Conservation (phyloP, 495 filamentous ascomycete genomes). For the Penicillium angulare region DNA sequence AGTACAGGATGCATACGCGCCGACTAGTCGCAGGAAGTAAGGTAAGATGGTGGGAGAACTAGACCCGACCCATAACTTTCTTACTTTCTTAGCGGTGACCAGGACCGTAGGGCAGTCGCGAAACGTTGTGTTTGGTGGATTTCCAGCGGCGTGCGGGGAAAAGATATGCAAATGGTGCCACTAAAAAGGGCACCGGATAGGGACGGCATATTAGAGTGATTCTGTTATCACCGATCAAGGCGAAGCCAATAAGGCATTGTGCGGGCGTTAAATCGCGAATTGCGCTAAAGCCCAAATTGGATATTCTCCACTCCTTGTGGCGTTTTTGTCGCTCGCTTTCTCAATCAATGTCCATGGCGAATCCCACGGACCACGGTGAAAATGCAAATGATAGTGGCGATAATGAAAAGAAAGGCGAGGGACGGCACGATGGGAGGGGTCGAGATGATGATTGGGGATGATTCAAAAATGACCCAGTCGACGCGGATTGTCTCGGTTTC, state of each 20-base stretch:
- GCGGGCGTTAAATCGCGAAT: too few species aligned
- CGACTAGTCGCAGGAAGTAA: too few species aligned
- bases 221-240: background rate
- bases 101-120: background rate
- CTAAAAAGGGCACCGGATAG: background rate
- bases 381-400: constrained; percentile 11
- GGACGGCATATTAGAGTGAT: background rate
- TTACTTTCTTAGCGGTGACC: too few species aligned
- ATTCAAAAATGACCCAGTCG: background rate
- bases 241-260: too few species aligned
- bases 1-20: too few species aligned
- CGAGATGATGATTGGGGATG: background rate
- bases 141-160: background rate
- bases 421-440: background rate
- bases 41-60: too few species aligned
- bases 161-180: background rate
- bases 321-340: too few species aligned
- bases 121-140: too few species aligned
- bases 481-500: background rate
- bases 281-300: background rate
- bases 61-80: too few species aligned
- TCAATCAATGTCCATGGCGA: constrained; percentile 13
- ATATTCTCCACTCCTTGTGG: too few species aligned
- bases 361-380: constrained; percentile 14
- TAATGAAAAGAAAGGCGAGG: constrained; percentile 6